Percentiles rank a stretch among this genome's conserved stretches.
phyloP scores from a whole-genome alignment of 495 filamentous ascomycete genomes.

The Penicillium taxi region DNA sequence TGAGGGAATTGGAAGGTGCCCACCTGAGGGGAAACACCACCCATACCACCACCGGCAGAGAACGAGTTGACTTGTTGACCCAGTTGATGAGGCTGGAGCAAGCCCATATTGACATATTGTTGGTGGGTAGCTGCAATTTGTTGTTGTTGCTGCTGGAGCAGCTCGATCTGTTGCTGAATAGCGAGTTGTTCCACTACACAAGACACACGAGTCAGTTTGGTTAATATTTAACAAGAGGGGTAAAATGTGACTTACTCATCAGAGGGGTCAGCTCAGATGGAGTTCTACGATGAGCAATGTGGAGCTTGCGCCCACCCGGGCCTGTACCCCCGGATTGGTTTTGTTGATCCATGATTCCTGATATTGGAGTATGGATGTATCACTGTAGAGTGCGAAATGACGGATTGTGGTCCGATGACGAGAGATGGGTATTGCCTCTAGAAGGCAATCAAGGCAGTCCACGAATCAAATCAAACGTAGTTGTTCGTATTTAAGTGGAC shows the following conservation, averaged over 20 bases:
- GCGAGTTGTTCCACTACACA: slow-evolving; percentile 89
- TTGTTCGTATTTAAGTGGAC: slow-evolving; percentile 13
- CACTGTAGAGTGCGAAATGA: slow-evolving; percentile 19
- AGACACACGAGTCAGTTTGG: slow-evolving; percentile 6
- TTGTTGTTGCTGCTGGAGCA: slow-evolving; percentile 96
- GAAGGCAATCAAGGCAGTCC: slow-evolving; percentile 26
- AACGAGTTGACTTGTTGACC: slow-evolving; percentile 56
- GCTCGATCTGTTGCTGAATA: slow-evolving; percentile 96
- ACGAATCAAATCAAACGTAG: too few relatives aligned
- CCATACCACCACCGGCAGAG: slow-evolving; percentile 54
- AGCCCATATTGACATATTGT: slow-evolving; percentile 95
- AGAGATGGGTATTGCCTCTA: slow-evolving; percentile 19
- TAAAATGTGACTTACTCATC: slow-evolving; percentile 76
- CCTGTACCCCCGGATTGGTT: slow-evolving; percentile 69
- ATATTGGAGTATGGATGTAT: slow-evolving; percentile 14
- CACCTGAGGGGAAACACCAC: slow-evolving; percentile 73
- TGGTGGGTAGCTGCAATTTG: slow-evolving; percentile 93
- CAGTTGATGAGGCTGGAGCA: slow-evolving; percentile 79
- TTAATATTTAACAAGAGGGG: not conserved
- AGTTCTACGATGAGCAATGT: slow-evolving; percentile 95
- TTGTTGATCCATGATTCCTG: slow-evolving; percentile 70
- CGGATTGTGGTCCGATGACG: slow-evolving; percentile 11
- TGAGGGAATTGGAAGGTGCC: slow-evolving; percentile 80
- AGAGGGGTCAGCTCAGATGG: slow-evolving; percentile 95
- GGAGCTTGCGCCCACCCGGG: slow-evolving; percentile 80